Conservation (phyloP, 2,329 filamentous ascomycete species). For the Bipolaris oryzae region DNA sequence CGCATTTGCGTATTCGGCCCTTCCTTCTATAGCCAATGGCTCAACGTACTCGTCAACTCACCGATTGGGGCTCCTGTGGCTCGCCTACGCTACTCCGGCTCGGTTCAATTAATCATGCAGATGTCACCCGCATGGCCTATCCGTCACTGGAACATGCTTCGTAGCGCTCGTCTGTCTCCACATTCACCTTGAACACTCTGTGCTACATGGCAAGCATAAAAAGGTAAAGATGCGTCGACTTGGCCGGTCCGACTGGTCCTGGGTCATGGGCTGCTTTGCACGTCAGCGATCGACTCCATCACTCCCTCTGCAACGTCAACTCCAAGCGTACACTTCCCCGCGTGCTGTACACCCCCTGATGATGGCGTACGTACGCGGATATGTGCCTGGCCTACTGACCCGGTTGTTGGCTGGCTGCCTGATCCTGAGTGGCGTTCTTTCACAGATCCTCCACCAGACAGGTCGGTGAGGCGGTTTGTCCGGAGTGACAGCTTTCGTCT, state of each 20-base stretch:
- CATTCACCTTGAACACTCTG: slow-evolving; percentile 23
- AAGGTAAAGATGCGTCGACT: slow-evolving; percentile 35
- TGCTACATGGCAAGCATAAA: slow-evolving; percentile 45
- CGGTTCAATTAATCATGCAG: slow-evolving; percentile 44
- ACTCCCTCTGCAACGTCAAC: slow-evolving; percentile 39
- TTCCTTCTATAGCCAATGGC: slow-evolving; percentile 11
- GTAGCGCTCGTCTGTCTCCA: slow-evolving; percentile 31
- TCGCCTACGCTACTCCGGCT: slow-evolving; percentile 33
- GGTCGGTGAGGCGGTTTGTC: slow-evolving; percentile 28
- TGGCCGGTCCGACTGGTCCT: slow-evolving; percentile 22
- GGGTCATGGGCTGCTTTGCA: slow-evolving; percentile 30
- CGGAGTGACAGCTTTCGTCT: neutral
- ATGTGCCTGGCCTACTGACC: slow-evolving; percentile 29
- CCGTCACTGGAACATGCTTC: slow-evolving; percentile 43
- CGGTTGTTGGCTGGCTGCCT: slow-evolving; percentile 35
- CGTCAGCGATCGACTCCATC: slow-evolving; percentile 33
- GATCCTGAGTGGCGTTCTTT: slow-evolving; percentile 21
- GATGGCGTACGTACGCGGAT: slow-evolving; percentile 34
- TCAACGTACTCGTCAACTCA: slow-evolving; percentile 18
- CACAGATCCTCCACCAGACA: slow-evolving; percentile 24
- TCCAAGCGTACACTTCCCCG: slow-evolving; percentile 42
- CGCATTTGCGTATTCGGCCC: slow-evolving; percentile 2
- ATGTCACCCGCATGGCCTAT: slow-evolving; percentile 46
- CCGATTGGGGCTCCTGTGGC: slow-evolving; percentile 27
- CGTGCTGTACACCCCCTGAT: slow-evolving; percentile 33